Evolutionary conservation across 129 eudicot species (phyloP).

Genomic region (Tagetes patula): DNA sequence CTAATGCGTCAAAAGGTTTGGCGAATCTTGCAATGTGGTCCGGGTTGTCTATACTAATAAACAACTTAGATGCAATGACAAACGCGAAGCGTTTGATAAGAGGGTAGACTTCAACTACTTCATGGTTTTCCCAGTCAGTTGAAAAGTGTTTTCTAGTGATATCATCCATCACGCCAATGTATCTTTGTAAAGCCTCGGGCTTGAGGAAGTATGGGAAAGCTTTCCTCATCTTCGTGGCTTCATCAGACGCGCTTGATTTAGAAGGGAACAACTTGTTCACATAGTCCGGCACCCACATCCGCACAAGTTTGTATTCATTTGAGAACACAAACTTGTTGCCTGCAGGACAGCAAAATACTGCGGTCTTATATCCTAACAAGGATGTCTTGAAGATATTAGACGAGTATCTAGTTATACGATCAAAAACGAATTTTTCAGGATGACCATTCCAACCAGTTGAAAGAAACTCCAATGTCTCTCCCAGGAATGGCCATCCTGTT

Average conservation of each 20-base stretch:
- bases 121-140: conserved; percentile 29
- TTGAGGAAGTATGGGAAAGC: conserved; percentile 26
- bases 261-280: conserved; percentile 35
- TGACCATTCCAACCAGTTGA: conserved; percentile 34
- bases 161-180: conserved; percentile 30
- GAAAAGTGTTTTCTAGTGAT: conserved; percentile 29
- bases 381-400: conserved; percentile 38
- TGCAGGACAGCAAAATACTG: conserved; percentile 39
- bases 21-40: conserved; percentile 31
- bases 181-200: conserved; percentile 33
- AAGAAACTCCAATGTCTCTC: conserved; percentile 39
- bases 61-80: conserved; percentile 31
- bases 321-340: conserved; percentile 50
- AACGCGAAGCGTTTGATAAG: conserved; percentile 33
- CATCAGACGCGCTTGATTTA: conserved; percentile 30
- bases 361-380: conserved; percentile 32
- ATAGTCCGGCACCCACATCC: conserved; percentile 39
- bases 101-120: conserved; percentile 31
- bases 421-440: conserved; percentile 39
- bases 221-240: conserved; percentile 36
- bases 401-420: conserved; percentile 37
- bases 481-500: conserved; percentile 45
- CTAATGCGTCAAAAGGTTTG: conserved; percentile 24
- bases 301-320: conserved; percentile 40
- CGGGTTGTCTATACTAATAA: conserved; percentile 33